Conservation (phyloP, 257 asterid genomes). For the Jaltomata sinuosa region DNA sequence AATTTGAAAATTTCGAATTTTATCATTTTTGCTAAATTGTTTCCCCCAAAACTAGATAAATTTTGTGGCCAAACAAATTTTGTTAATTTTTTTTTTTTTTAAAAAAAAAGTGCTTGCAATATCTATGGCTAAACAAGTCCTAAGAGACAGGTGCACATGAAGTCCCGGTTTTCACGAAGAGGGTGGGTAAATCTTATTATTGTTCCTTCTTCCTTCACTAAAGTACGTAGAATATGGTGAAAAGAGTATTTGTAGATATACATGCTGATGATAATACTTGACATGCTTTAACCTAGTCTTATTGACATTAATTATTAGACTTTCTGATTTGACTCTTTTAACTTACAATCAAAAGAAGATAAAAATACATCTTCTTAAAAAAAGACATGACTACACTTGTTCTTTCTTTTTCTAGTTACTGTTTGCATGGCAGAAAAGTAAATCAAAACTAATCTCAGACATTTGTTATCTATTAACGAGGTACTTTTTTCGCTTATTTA, state of each 20-base stretch:
- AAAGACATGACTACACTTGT: constrained; percentile 1
- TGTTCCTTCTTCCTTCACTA: background rate
- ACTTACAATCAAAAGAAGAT: constrained; percentile 17
- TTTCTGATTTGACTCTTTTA: constrained; percentile 21
- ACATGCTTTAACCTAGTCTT: constrained; percentile 1
- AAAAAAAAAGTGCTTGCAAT: too few species aligned
- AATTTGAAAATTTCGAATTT: too few species aligned
- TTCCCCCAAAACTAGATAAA: too few species aligned
- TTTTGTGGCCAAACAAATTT: too few species aligned
- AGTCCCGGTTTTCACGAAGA: constrained; percentile 32
- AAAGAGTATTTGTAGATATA: background rate
- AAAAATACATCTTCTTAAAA: background rate
- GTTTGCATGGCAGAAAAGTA: background rate
- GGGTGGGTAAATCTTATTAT: constrained; percentile 35
- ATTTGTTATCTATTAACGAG: background rate
- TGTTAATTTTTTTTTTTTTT: too few species aligned
- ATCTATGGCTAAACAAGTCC: too few species aligned
- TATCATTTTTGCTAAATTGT: too few species aligned
- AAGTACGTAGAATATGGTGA: background rate
- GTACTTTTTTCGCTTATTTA: background rate
- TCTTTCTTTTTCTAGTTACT: background rate
- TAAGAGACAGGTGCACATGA: constrained; percentile 19
- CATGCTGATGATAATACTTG: background rate
- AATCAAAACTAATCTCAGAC: background rate
- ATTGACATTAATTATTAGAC: background rate